Evolutionary conservation across 164 flowering plant species (phyloP).

Genomic region (Nelumbo lutea): DNA sequence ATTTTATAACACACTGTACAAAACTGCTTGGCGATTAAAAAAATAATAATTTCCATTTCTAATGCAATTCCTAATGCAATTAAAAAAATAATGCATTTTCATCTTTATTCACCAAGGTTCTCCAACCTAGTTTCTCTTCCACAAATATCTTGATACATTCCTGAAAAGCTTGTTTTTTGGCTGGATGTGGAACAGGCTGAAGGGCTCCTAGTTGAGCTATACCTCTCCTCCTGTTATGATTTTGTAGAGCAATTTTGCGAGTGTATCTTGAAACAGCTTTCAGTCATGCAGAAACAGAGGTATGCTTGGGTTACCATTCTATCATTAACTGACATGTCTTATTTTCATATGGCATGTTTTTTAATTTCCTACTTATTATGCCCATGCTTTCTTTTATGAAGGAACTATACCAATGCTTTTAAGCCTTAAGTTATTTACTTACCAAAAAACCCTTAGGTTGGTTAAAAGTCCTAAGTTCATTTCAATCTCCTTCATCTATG

Average conservation of each 20-base stretch:
- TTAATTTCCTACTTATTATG: not conserved
- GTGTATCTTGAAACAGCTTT: conserved; percentile 21
- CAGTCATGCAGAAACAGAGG: conserved; percentile 42
- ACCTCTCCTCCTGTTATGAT: conserved; percentile 29
- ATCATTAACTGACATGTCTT: not conserved
- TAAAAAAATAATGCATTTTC: not conserved
- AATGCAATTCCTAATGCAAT: not conserved
- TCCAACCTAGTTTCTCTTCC: not conserved
- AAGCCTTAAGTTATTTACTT: too few species aligned
- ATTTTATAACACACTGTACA: too few species aligned
- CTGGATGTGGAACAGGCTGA: conserved; percentile 44
- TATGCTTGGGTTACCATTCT: conserved; percentile 11
- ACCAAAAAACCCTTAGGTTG: too few species aligned
- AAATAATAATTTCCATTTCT: not conserved
- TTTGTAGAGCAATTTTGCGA: conserved; percentile 28
- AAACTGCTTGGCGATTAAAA: too few species aligned
- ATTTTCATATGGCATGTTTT: too few species aligned
- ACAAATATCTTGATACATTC: not conserved
- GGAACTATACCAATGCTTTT: too few species aligned
- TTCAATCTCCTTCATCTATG: too few species aligned
- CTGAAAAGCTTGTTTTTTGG: not conserved
- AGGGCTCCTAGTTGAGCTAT: conserved; percentile 33
- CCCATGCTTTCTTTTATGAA: too few species aligned
- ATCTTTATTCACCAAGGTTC: not conserved
- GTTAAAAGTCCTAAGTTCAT: too few species aligned